These are phyloP conservation scores for Mrakia frigida DNA, from an alignment of 768 basidiomycete species.

Conservation along the genomic window DNA sequence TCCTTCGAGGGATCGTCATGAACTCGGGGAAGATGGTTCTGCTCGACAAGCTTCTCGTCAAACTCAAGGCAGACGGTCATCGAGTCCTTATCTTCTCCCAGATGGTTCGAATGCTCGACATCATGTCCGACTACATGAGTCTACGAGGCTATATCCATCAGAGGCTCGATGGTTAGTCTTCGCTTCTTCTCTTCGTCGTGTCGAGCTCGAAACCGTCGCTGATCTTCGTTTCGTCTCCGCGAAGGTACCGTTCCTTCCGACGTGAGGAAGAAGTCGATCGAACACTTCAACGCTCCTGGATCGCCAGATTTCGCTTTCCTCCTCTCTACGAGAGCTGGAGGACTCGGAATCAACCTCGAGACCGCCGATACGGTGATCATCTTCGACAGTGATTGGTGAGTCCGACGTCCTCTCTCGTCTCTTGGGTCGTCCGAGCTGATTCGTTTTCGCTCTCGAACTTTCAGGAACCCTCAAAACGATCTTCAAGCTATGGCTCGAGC, in stretches of 20 bases:
- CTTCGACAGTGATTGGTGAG: slow-evolving; percentile 31
- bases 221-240: background rate
- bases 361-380: slow-evolving; percentile 72
- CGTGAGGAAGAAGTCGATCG: slow-evolving; percentile 86
- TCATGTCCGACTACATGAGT: slow-evolving; percentile 92
- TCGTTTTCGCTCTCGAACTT: background rate
- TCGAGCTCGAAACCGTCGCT: background rate
- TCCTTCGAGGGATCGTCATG: slow-evolving; percentile 93
- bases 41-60: slow-evolving; percentile 89
- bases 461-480: slow-evolving; percentile 89
- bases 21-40: slow-evolving; percentile 97
- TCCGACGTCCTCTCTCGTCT: background rate
- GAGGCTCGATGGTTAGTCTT: slow-evolving; percentile 72
- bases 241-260: slow-evolving; percentile 71
- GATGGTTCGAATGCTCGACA: slow-evolving; percentile 98
- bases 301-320: slow-evolving; percentile 96
- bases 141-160: slow-evolving; percentile 87
- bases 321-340: slow-evolving; percentile 92
- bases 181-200: background rate
- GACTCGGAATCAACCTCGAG: slow-evolving; percentile 96
- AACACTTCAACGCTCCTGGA: slow-evolving; percentile 89
- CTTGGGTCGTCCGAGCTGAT: slow-evolving; percentile 50
- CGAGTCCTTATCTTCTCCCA: slow-evolving; percentile 97
- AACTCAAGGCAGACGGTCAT: slow-evolving; percentile 85
- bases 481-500: slow-evolving; percentile 93